phyloP scores from a whole-genome alignment of 23 red algal genomes.

The Cyanidiococcus yangmingshanensis region DNA sequence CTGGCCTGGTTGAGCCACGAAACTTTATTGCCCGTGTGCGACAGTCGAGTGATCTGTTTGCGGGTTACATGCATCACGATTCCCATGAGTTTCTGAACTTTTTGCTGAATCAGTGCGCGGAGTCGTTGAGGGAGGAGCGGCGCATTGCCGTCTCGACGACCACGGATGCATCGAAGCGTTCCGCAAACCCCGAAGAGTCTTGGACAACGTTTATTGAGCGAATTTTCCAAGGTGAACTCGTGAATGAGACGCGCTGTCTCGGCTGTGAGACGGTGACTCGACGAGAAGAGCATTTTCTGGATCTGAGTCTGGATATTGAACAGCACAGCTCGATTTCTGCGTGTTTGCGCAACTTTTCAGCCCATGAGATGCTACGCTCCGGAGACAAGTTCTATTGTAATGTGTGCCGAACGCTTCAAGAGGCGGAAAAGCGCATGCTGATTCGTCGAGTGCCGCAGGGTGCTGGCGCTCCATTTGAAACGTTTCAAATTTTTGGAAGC shows the following conservation, averaged over 20 bases:
- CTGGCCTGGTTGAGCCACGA: slow-evolving; percentile 67
- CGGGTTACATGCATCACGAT: slow-evolving; percentile 89
- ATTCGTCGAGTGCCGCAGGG: slow-evolving; percentile 56
- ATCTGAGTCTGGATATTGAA: slow-evolving; percentile 83
- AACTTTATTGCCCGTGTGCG: slow-evolving; percentile 74
- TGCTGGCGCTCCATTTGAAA: slow-evolving; percentile 92
- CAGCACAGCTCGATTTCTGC: slow-evolving; percentile 72
- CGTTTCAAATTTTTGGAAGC: slow-evolving; percentile 91
- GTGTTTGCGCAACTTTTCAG: slow-evolving; percentile 84
- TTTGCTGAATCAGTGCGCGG: slow-evolving; percentile 71
- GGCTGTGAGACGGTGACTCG: slow-evolving; percentile 84
- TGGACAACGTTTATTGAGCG: slow-evolving; percentile 78
- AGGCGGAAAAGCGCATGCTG: slow-evolving; percentile 81
- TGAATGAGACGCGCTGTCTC: slow-evolving; percentile 85
- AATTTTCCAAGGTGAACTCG: slow-evolving; percentile 78
- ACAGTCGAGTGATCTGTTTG: slow-evolving; percentile 70
- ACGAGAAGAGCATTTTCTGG: slow-evolving; percentile 78
- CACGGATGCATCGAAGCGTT: background rate
- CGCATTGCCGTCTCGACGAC: background rate
- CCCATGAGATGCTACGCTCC: slow-evolving; percentile 68
- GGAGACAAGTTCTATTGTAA: slow-evolving; percentile 97
- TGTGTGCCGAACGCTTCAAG: slow-evolving; percentile 75
- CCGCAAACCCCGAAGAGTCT: background rate
- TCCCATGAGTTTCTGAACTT: slow-evolving; percentile 95
- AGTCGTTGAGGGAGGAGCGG: background rate